Conservation (phyloP, 768 basidiomycete genomes). For the Chalciporus pseudorubinellus region DNA sequence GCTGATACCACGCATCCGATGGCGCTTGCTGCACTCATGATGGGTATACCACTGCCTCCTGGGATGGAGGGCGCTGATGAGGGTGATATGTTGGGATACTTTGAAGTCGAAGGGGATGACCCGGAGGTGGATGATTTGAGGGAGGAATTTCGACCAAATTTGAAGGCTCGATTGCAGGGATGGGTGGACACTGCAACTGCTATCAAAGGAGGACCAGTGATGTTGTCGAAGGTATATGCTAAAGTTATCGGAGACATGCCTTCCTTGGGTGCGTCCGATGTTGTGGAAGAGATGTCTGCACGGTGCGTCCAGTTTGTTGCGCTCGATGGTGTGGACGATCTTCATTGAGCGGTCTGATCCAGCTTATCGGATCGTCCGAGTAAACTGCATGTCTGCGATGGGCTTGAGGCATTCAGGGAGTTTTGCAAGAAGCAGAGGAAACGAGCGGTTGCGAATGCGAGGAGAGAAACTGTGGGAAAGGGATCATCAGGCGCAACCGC, state of each 20-base stretch:
- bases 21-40: constrained; percentile 66
- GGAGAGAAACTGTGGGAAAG: constrained; percentile 9
- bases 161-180: constrained; percentile 55
- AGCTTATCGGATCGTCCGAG: constrained; percentile 56
- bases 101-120: constrained; percentile 52
- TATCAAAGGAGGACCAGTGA: constrained; percentile 38
- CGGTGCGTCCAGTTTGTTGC: constrained; percentile 37
- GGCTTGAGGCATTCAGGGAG: constrained; percentile 43
- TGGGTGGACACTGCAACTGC: constrained; percentile 46
- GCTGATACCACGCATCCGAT: constrained; percentile 44
- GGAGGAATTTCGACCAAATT: constrained; percentile 57
- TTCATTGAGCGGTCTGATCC: background rate
- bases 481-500: background rate
- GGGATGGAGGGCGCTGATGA: constrained; percentile 40
- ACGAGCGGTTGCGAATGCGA: constrained; percentile 27
- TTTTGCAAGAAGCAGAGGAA: constrained; percentile 54
- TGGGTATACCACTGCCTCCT: constrained; percentile 46
- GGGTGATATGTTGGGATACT: constrained; percentile 46
- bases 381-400: constrained; percentile 52
- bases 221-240: constrained; percentile 42
- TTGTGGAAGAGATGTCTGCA: constrained; percentile 53
- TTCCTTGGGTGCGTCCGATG: constrained; percentile 48
- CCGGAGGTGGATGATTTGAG: constrained; percentile 58
- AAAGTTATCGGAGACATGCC: constrained; percentile 55
- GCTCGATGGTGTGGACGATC: too few species aligned